Conservation (phyloP, 2,329 filamentous ascomycete genomes). For the Neonectria ditissima region DNA sequence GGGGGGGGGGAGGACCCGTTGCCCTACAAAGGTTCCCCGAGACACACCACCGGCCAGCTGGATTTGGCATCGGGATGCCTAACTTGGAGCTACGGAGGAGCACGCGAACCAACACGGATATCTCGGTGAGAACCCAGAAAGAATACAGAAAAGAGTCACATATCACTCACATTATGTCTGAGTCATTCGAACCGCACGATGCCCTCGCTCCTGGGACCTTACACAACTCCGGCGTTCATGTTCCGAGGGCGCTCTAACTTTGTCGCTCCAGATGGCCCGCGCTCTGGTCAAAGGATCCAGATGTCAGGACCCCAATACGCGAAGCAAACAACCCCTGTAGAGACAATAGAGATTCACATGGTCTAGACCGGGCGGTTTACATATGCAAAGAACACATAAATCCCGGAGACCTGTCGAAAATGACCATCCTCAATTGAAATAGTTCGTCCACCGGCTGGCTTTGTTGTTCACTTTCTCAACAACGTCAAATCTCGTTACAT, state of each 20-base stretch:
- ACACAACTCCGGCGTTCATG: neutral
- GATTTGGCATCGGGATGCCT: constrained; percentile 14
- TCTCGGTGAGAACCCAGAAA: neutral
- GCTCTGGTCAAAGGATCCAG: neutral
- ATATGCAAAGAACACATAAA: neutral
- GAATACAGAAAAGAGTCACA: neutral
- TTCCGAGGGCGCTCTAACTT: neutral
- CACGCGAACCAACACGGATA: neutral
- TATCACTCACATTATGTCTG: neutral
- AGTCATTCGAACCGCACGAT: neutral
- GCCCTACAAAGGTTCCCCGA: constrained; percentile 16
- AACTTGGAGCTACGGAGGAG: constrained; percentile 2
- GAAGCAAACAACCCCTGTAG: neutral
- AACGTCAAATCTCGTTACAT: constrained; percentile 7
- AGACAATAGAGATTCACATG: neutral
- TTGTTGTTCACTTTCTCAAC: neutral
- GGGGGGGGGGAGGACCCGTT: constrained; percentile 6
- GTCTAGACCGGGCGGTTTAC: too few species aligned
- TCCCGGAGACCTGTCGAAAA: neutral
- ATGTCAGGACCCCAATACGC: neutral
- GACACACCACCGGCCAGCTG: neutral
- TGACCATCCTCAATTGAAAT: too few species aligned
- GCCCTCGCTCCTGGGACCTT: neutral
- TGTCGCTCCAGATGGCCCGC: too few species aligned
- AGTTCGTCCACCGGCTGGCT: neutral